phyloP scores from a whole-genome alignment of 306 rosid genomes.

The Cicer yamashitae region DNA sequence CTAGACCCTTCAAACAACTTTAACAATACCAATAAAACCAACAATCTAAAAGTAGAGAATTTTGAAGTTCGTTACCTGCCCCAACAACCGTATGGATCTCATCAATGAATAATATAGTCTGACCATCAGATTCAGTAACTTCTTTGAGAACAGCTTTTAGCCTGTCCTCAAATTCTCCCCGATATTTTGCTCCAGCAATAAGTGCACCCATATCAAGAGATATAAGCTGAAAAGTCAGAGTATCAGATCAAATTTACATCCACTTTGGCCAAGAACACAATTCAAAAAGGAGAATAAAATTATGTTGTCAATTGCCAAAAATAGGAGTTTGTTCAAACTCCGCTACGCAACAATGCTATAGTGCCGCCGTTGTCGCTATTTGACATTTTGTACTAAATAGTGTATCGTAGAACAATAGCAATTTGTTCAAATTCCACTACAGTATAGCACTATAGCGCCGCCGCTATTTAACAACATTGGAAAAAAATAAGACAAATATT shows the following conservation, averaged over 20 bases:
- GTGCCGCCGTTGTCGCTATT: too few species aligned
- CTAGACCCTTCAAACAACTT: constrained; percentile 32
- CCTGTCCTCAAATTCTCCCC: constrained; percentile 99
- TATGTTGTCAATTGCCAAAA: too few species aligned
- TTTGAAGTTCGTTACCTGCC: constrained; percentile 71
- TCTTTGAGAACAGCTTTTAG: constrained; percentile 98
- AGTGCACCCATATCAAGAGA: constrained; percentile 99
- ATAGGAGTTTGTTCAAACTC: too few species aligned
- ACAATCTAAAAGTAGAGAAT: constrained; percentile 10
- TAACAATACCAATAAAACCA: constrained; percentile 3
- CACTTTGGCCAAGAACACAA: constrained; percentile 21
- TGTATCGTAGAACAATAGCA: too few species aligned
- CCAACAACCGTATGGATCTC: constrained; percentile 99
- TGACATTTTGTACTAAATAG: too few species aligned
- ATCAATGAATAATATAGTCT: constrained; percentile 88
- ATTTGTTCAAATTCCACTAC: too few species aligned
- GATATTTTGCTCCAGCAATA: constrained; percentile 97
- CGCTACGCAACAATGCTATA: too few species aligned
- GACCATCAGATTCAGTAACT: constrained; percentile 99
- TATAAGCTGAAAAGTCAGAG: constrained; percentile 69
- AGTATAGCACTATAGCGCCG: too few species aligned
- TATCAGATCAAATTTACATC: constrained; percentile 40
- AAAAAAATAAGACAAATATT: constrained; percentile 21
- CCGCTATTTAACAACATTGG: neutral
- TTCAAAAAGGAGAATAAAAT: neutral